A percentile compares a stretch with the other conserved stretches of the same genome.
These are phyloP conservation scores for Rhodotorula sp. DNA, from an alignment of 1,284 basidiomycete genomes.

Conservation along the genomic window DNA sequence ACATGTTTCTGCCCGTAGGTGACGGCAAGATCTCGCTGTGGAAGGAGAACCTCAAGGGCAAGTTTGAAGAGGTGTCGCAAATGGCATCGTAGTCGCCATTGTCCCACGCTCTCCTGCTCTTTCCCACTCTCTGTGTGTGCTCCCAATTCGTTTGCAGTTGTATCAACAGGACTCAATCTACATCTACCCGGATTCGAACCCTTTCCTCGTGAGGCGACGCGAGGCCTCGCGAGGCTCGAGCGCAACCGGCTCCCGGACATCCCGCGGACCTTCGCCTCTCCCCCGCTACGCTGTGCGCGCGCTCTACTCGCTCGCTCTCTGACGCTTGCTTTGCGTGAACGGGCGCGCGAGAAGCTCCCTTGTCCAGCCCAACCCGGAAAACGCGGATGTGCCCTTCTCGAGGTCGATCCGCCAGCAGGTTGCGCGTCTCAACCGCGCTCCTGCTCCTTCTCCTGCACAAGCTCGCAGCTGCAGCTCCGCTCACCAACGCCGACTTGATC, in stretches of 20 bases:
- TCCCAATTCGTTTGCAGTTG: neutral
- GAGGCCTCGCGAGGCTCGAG: neutral
- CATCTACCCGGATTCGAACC: neutral
- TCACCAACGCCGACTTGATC: constrained; percentile 12
- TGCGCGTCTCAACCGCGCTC: neutral
- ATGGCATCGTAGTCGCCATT: constrained; percentile 13
- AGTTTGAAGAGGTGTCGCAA: constrained; percentile 88
- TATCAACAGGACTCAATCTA: neutral
- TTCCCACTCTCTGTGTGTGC: neutral
- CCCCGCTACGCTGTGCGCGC: too few species aligned
- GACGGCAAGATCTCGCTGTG: constrained; percentile 97
- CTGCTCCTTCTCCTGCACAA: neutral
- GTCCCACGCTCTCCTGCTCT: neutral
- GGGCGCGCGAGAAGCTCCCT: too few species aligned
- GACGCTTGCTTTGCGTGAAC: too few species aligned
- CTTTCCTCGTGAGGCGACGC: too few species aligned
- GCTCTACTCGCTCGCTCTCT: neutral
- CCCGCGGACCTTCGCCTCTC: neutral
- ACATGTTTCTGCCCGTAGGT: constrained; percentile 13
- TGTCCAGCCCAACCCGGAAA: neutral
- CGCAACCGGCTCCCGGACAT: neutral
- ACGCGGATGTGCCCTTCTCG: constrained; percentile 10
- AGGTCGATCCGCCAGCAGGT: neutral
- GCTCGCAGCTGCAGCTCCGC: neutral
- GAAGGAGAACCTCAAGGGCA: constrained; percentile 94